Percentiles rank a stretch among this genome's conserved stretches.
These are phyloP conservation scores for Schizonepeta tenuifolia DNA, from an alignment of 257 asterid genomes.

Conservation along the genomic window DNA sequence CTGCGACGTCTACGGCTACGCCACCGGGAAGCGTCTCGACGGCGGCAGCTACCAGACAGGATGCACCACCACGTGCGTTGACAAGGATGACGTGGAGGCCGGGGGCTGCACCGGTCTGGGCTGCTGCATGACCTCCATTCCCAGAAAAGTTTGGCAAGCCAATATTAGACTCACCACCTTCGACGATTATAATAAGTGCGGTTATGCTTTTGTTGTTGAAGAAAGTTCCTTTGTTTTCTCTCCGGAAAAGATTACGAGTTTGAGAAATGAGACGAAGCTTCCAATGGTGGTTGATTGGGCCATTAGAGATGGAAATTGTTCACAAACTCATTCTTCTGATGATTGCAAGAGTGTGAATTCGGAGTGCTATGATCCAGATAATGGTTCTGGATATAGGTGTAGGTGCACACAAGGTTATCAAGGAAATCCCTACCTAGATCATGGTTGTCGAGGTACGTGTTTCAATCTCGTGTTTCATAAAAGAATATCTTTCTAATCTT, in stretches of 20 bases:
- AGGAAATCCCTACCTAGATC: too few relatives aligned
- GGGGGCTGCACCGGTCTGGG: not conserved
- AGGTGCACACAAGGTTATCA: too few relatives aligned
- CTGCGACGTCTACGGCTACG: conserved; percentile 31
- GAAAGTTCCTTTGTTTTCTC: conserved; percentile 31
- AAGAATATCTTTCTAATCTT: too few relatives aligned
- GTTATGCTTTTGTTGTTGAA: conserved; percentile 40
- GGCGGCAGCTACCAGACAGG: conserved; percentile 24
- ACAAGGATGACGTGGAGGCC: not conserved
- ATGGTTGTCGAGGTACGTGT: conserved; percentile 34
- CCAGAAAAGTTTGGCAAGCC: not conserved
- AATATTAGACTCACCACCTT: too few relatives aligned
- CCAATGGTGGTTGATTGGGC: conserved; percentile 25
- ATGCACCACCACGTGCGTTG: conserved; percentile 36
- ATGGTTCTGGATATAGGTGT: too few relatives aligned
- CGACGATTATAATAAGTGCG: conserved; percentile 26
- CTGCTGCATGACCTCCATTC: conserved; percentile 45
- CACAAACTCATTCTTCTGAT: too few relatives aligned
- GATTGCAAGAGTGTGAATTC: too few relatives aligned
- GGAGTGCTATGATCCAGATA: too few relatives aligned
- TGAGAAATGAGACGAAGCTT: conserved; percentile 9
- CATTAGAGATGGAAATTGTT: too few relatives aligned
- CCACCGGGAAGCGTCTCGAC: not conserved
- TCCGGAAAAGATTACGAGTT: not conserved
- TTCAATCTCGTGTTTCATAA: too few relatives aligned